phyloP scores from a whole-genome alignment of 1,284 basidiomycete species.

The Termitomyces sp. region DNA sequence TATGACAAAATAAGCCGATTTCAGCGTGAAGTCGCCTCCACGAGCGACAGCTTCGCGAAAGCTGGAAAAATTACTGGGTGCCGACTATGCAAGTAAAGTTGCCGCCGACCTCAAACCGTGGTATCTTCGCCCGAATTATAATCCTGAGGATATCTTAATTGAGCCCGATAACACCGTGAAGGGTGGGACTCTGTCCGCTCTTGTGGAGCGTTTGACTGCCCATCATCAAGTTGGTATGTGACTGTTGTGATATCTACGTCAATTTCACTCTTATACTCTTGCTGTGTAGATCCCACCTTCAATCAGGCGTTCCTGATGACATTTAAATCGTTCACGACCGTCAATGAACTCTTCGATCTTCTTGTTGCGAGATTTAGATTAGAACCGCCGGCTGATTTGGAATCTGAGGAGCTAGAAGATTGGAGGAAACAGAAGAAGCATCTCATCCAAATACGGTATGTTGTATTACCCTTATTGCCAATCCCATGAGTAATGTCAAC shows the following conservation, averaged over 20 bases:
- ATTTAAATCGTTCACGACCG: constrained; percentile 91
- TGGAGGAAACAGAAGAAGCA: constrained; percentile 91
- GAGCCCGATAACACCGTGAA: constrained; percentile 80
- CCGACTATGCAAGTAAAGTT: constrained; percentile 52
- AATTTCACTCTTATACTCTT: not conserved
- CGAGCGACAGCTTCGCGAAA: constrained; percentile 49
- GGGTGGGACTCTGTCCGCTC: constrained; percentile 81
- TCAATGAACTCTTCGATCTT: constrained; percentile 83
- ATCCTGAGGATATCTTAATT: constrained; percentile 76
- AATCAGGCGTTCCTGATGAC: constrained; percentile 95
- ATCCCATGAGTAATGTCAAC: not conserved
- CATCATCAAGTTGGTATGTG: constrained; percentile 77
- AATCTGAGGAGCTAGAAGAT: constrained; percentile 60
- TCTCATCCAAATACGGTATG: constrained; percentile 80
- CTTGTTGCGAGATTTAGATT: constrained; percentile 84
- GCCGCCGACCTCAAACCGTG: constrained; percentile 66
- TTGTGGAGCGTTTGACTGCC: constrained; percentile 87
- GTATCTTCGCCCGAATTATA: constrained; percentile 83
- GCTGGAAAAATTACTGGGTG: constrained; percentile 72
- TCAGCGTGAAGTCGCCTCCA: constrained; percentile 18
- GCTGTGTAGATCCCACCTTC: constrained; percentile 66
- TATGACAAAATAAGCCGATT: constrained; percentile 6
- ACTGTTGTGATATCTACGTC: not conserved
- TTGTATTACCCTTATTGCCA: constrained; percentile 20
- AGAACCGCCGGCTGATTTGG: constrained; percentile 67